These are phyloP conservation scores for Heritiera fomes DNA, from an alignment of 345 rosid species.

Conservation along the genomic window DNA sequence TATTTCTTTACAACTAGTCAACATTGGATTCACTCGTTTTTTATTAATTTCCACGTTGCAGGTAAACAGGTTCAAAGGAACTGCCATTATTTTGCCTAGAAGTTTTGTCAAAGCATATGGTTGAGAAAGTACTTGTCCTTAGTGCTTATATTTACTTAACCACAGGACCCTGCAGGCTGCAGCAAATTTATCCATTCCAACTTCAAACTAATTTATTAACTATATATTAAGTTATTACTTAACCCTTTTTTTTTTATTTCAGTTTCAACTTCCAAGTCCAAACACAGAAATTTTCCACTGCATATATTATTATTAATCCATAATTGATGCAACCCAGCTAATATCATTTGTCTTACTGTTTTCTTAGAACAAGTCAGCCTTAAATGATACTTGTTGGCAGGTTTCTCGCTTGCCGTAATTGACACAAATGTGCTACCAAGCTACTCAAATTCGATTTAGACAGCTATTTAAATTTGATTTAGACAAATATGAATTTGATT, in stretches of 20 bases:
- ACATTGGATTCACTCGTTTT: conserved; percentile 4
- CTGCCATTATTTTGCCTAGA: not conserved
- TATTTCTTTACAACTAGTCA: not conserved
- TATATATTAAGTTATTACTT: not conserved
- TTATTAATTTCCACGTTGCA: not conserved
- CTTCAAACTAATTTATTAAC: not conserved
- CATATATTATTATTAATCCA: not conserved
- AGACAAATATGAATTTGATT: too few species aligned
- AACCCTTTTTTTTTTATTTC: too few species aligned
- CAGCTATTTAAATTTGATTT: too few species aligned
- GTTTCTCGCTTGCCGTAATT: not conserved
- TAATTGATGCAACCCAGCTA: not conserved
- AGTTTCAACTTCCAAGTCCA: too few species aligned
- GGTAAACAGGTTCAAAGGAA: not conserved
- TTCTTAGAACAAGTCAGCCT: not conserved
- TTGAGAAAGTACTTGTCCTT: not conserved
- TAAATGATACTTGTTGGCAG: not conserved
- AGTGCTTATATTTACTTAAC: not conserved
- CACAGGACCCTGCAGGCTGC: not conserved
- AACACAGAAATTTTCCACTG: not conserved
- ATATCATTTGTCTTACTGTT: not conserved
- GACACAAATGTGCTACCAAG: too few species aligned
- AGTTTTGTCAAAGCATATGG: not conserved
- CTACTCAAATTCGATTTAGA: too few species aligned
- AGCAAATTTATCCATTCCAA: not conserved